Evolutionary conservation across 75 land plant species (phyloP), one percentile per base, ranked within the genome.

Genomic region (Gnetum montanum): DNA sequence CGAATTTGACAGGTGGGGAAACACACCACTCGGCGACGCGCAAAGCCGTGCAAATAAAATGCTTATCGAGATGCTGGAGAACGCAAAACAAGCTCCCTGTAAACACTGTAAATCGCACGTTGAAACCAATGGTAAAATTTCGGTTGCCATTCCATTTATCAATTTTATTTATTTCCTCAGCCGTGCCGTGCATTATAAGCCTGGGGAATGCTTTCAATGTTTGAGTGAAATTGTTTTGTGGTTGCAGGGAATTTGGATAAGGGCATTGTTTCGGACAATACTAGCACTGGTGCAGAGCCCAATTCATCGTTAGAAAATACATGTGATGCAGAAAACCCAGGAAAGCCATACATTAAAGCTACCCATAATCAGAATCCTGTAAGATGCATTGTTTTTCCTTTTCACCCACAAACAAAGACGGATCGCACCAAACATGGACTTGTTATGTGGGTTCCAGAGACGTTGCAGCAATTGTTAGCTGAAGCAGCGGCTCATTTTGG

Each of bases 221-320:
- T n/a, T n/a, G n/a, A n/a, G n/a, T n/a, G n/a, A n/a, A n/a, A n/a
- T n/a, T n/a, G n/a, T n/a, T n/a, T n/a, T n/a, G n/a, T n/a, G n/a
- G n/a, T n/a, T n/a, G n/a, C n/a, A 48, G n/a, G 27, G 27, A n/a
- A 0, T 12, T 23, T 67, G 43, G 53, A 69, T 55, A 56, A 77
- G 85, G 58, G 66, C 81, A 0, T 71, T 82, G 12, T 77, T 74
- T 38, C 81, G 81, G 77, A 55, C n/a, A n/a, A n/a, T n/a, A n/a
- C n/a, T n/a, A n/a, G n/a, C n/a, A n/a, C n/a, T n/a, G n/a, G n/a
- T n/a, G n/a, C n/a, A n/a, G n/a, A n/a, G n/a, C n/a, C n/a, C n/a
- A n/a, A n/a, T n/a, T n/a, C n/a, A n/a, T n/a, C n/a, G n/a, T n/a
- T n/a, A n/a, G n/a, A n/a, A n/a, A n/a, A n/a, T n/a, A n/a, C n/a